Evolutionary conservation across 2,329 filamentous ascomycete genomes (phyloP).

Genomic region (Acarospora socialis): DNA sequence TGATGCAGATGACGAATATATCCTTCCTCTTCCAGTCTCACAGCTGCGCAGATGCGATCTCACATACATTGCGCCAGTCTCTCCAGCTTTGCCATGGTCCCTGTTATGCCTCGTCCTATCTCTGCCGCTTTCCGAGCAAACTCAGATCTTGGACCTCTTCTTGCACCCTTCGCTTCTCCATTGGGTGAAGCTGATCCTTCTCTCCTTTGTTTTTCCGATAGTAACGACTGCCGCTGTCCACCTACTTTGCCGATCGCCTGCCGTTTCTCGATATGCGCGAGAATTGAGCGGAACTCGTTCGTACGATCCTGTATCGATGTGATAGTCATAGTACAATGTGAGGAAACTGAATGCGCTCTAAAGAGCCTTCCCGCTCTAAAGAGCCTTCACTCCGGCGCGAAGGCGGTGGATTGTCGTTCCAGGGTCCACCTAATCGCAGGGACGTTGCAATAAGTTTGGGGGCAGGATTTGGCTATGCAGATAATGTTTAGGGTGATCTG

Average conservation of each 20-base stretch:
- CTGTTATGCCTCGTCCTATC: conserved; percentile 80
- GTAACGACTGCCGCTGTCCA: conserved; percentile 65
- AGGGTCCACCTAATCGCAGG: no score
- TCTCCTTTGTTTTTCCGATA: conserved; percentile 52
- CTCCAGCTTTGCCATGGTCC: conserved; percentile 89
- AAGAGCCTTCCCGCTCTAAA: neutral
- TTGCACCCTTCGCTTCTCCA: conserved; percentile 31
- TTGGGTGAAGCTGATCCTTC: conserved; percentile 46
- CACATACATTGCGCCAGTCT: conserved; percentile 67
- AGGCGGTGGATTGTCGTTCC: no score
- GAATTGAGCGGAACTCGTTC: conserved; percentile 83
- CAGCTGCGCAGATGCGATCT: no score
- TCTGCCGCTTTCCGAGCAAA: conserved; percentile 86
- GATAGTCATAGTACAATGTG: conserved; percentile 38
- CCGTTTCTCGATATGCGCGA: conserved; percentile 69
- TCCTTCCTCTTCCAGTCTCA: no score
- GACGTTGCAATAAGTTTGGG: no score
- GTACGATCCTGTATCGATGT: conserved; percentile 91
- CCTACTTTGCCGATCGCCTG: conserved; percentile 64
- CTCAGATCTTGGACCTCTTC: conserved; percentile 57
- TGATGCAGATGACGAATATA: no score
- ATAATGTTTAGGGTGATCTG: no score
- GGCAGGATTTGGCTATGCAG: no score
- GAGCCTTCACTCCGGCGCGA: no score
- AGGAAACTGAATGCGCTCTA: conserved; percentile 1